These are phyloP conservation scores for Penicillium macrosclerotiorum DNA, from an alignment of 495 filamentous ascomycete species.

Conservation along the genomic window DNA sequence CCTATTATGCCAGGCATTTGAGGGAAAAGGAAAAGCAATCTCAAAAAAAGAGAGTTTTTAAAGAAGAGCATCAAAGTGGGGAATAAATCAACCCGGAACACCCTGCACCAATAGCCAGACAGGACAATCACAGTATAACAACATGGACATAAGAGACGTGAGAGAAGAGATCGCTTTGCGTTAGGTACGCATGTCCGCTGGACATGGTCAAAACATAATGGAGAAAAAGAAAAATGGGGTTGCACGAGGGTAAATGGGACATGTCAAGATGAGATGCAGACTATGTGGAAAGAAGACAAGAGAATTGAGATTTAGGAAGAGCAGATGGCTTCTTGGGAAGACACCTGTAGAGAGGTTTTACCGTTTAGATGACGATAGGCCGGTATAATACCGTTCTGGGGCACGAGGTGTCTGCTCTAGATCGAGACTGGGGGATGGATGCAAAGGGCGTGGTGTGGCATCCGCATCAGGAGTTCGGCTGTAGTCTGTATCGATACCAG, in stretches of 20 bases:
- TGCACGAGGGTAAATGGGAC: conserved; percentile 21
- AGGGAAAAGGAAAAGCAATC: background rate
- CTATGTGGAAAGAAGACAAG: conserved; percentile 8
- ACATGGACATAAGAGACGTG: conserved; percentile 31
- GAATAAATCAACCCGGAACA: conserved; percentile 20
- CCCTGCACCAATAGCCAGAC: conserved; percentile 22
- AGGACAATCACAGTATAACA: conserved; percentile 2
- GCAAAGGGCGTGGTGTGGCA: conserved; percentile 39
- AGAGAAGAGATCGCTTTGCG: conserved; percentile 15
- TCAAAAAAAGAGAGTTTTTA: background rate
- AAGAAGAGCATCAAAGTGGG: too few species aligned
- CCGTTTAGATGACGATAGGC: conserved; percentile 12
- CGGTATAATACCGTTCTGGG: conserved; percentile 69
- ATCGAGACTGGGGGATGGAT: conserved; percentile 37
- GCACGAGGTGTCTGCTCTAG: conserved; percentile 67
- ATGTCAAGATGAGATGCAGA: conserved; percentile 13
- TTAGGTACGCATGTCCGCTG: conserved; percentile 18
- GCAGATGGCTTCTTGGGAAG: too few species aligned
- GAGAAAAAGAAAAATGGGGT: conserved; percentile 15
- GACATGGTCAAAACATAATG: conserved; percentile 8
- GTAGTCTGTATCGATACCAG: conserved; percentile 24
- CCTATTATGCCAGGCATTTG: background rate
- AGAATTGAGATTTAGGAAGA: conserved; percentile 1
- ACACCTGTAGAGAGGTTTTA: background rate
- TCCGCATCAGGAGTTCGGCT: conserved; percentile 34